Base-by-base conservation (phyloP, 2,329 filamentous ascomycete species). In the Cordyceps fumosorosea region DNA sequence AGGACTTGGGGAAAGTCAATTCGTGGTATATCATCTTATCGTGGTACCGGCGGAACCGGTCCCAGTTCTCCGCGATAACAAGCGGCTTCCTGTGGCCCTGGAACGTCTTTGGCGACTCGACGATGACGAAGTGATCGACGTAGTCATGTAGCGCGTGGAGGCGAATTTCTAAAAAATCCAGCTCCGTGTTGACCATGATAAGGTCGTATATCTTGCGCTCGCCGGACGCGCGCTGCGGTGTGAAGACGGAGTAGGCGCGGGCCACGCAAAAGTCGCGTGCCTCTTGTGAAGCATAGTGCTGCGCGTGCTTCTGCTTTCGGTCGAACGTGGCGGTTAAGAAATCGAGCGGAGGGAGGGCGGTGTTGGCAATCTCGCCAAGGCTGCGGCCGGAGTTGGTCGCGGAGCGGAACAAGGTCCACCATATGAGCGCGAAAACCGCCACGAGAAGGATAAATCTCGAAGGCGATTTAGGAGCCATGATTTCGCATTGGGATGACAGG, bases 81-180 rank as follows among this genome's bases (percentile, higher is more conserved):
- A 87, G 74, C 1, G 81, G 78, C 72, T 88, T 88, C 10, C 76
- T 72, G 1, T 73, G 74, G 42, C 80, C 80, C 18, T 84, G 85
- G 66, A 88, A 88, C 1, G 84, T 87, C 56, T 75, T 78, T 20
- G 74, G 70, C 0, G 81, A 80, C 73, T 89, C 86, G 56, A 88
- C 78, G 40, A 89, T 78, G 67, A 89, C 76, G 66, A 87, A 89
- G 72, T 86, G 87, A 73, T 89, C 85, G 63, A 88, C 84, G 48
- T 81, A 73, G 45, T 80, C 71, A 62, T 81, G 81, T 18, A 86
- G 78, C 3, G 82, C 82, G 67, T 84, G 78, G 3, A 89, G 75
- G 12, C 84, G 82, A 54, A 89, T 82, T 70, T 89, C 85, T 48
- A 89, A 77, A 79, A 84, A 86, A 72, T 88, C 85, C 14, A 88